Base-by-base conservation (phyloP, 805 yeast species). In the Kodamaea hsintzibuensis region DNA sequence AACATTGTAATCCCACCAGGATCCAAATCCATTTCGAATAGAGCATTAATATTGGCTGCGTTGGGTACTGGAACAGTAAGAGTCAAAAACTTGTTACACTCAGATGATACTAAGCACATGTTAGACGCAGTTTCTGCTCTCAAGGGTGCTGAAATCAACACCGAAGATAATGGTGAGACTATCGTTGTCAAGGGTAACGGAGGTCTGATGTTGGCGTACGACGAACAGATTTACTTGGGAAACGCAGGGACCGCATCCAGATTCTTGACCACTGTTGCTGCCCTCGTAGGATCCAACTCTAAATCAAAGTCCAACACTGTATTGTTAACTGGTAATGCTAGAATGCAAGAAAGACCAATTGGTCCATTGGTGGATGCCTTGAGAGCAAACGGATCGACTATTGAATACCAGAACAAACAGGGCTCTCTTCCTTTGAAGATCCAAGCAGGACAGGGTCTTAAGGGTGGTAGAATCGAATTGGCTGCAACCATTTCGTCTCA, bases 221-320 rank as follows among this genome's bases (percentile, higher is more conserved):
- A 74, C 14, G 83, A 85, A 50, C 88, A 85, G 57, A 76, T 95
- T 54, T 95, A 91, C 71, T 79, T 95, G 57, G 99, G 99, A 54
- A 95, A 95, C 66, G 98, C 99, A 1, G 99, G 99, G 60, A 95
- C 99, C 44, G 98, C 99, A 3, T 89, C 98, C 5, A 82, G 99
- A 64, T 95, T 95, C 70, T 80, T 95, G 66, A 89, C 98, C 2
- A 83, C 97, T 1, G 93, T 95, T 27, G 97, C 96, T 16, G 82
- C 96, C n/a, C 76, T 92, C 56, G 96, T 89, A 4, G 77, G 81
- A 17, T 49, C 63, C 27, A 75, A 84, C 27, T 47, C 64, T 35
- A 50, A 58, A n/a, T 40, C 35, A 4, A 52, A 66, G n/a, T 51
- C 57, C 40, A 74, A 79, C 35, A 65, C 76, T 55, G 84, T 91